These are phyloP conservation scores for Botryosphaeria dothidea DNA, from an alignment of 2,329 filamentous ascomycete genomes.

Conservation along the genomic window DNA sequence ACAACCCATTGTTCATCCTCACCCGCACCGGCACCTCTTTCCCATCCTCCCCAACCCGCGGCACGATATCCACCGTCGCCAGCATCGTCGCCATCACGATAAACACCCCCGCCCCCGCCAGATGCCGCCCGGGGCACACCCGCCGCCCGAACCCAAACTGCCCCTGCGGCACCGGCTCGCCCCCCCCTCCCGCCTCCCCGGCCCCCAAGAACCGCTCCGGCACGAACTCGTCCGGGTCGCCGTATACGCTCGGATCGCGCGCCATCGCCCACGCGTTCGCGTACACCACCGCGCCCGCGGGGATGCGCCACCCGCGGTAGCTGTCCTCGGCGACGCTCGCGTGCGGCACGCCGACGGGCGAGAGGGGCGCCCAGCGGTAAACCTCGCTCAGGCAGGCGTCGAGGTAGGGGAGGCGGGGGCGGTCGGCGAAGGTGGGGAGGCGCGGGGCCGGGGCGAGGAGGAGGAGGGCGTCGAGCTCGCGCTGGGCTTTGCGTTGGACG, in stretches of 20 bases:
- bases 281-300: conserved; percentile 25
- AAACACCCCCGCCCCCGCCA: conserved; percentile 40
- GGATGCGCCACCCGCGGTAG: conserved; percentile 28
- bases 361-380: conserved; percentile 48
- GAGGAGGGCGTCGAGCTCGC: conserved; percentile 48
- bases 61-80: conserved; percentile 39
- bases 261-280: conserved; percentile 40
- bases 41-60: conserved; percentile 36
- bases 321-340: conserved; percentile 22
- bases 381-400: conserved; percentile 51
- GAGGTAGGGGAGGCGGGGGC: conserved; percentile 45
- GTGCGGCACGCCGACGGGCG: conserved; percentile 33
- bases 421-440: conserved; percentile 50
- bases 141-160: conserved; percentile 35
- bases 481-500: conserved; percentile 47
- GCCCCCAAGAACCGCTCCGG: conserved; percentile 46
- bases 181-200: conserved; percentile 34
- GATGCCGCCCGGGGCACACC: conserved; percentile 23
- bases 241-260: conserved; percentile 44
- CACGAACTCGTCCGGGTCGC: conserved; percentile 46
- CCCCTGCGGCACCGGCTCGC: conserved; percentile 50
- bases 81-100: conserved; percentile 45
- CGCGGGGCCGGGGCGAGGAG: too few relatives aligned
- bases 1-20: conserved; percentile 22
- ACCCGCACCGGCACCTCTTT: conserved; percentile 34